Conservation (phyloP, 352 stramenopile species). For the Globisporangium nodosum region DNA sequence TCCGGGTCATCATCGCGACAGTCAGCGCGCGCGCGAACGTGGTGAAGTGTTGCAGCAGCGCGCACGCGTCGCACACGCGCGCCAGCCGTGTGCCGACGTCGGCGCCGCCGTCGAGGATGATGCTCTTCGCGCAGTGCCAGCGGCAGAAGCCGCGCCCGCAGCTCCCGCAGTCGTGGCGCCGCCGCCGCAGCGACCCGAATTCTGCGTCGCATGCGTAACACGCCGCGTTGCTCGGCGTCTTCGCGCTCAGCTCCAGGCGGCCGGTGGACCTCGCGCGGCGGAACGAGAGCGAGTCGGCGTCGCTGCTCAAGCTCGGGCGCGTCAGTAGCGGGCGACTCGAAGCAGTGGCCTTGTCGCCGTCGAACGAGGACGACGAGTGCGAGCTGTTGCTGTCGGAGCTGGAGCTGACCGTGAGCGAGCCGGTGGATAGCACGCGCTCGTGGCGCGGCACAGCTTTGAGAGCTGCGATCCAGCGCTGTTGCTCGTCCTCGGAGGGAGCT, state of each 20-base stretch:
- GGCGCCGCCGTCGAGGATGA: conserved; percentile 5
- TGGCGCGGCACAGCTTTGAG: conserved; percentile 10
- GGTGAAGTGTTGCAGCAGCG: conserved; percentile 26
- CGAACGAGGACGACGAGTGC: conserved; percentile 3
- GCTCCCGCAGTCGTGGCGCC: conserved; percentile 17
- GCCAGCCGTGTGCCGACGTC: not conserved
- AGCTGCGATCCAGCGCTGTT: conserved; percentile 18
- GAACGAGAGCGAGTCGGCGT: conserved; percentile 1
- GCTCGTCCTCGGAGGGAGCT: conserved; percentile 19
- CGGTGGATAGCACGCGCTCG: not conserved
- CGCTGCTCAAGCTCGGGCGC: not conserved
- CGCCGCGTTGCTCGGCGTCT: not conserved
- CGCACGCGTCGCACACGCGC: conserved; percentile 21
- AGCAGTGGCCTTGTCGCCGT: not conserved
- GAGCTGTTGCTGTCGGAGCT: conserved; percentile 4
- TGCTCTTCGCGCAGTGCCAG: conserved; percentile 21
- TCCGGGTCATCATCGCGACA: conserved; percentile 1
- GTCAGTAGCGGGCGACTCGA: not conserved
- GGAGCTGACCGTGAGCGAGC: not conserved
- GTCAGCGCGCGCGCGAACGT: conserved; percentile 24
- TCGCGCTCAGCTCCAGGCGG: conserved; percentile 6
- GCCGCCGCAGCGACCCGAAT: conserved; percentile 17
- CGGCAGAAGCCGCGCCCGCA: conserved; percentile 24
- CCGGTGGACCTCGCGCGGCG: conserved; percentile 3
- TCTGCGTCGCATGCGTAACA: conserved; percentile 20